These are phyloP conservation scores for Pichia scutulata DNA, from an alignment of 805 yeast species.

Conservation along the genomic window DNA sequence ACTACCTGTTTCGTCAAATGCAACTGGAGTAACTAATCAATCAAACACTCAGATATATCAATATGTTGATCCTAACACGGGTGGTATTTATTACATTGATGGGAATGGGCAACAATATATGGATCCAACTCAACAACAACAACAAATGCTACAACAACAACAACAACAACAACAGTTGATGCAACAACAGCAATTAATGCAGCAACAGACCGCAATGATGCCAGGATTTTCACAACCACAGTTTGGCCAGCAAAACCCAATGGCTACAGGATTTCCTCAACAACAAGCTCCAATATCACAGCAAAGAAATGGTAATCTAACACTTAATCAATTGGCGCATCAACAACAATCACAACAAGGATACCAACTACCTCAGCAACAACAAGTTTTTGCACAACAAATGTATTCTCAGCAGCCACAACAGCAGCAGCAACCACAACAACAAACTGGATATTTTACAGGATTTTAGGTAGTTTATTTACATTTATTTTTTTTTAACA, in stretches of 20 bases:
- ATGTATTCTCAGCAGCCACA: background rate
- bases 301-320: background rate
- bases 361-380: constrained; percentile 12
- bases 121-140: constrained; percentile 34
- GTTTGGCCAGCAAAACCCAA: constrained; percentile 13
- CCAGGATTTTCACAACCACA: constrained; percentile 13
- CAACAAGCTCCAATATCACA: background rate
- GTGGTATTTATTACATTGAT: constrained; percentile 59
- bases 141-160: constrained; percentile 21
- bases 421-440: constrained; percentile 11
- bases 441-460: constrained; percentile 14
- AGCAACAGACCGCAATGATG: constrained; percentile 26
- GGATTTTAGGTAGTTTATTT: constrained; percentile 16
- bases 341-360: constrained; percentile 14
- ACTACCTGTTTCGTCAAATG: constrained; percentile 9
- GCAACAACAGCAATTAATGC: constrained; percentile 20
- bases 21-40: constrained; percentile 20
- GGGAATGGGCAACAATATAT: constrained; percentile 58
- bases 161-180: constrained; percentile 20
- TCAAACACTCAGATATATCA: background rate
- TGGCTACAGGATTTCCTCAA: constrained; percentile 1
- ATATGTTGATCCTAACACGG: constrained; percentile 58
- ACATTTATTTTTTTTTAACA: background rate
- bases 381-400: background rate
- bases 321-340: constrained; percentile 4